Percentiles rank a stretch among this genome's conserved stretches.
phyloP scores from a whole-genome alignment of 2,329 filamentous ascomycete genomes.

The Neurospora sp. region DNA sequence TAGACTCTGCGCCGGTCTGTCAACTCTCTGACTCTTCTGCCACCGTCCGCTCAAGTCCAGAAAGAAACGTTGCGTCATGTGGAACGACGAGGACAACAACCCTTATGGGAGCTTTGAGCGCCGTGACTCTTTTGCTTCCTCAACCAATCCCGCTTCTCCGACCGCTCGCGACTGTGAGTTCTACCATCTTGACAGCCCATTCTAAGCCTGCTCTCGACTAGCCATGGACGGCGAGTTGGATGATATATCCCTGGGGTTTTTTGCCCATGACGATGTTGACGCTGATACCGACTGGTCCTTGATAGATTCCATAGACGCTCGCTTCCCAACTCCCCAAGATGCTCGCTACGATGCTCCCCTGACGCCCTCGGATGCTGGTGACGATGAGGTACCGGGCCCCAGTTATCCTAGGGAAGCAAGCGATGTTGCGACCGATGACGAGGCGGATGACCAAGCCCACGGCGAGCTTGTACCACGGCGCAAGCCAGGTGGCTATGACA shows the following conservation, averaged over 20 bases:
- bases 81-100: constrained; percentile 99
- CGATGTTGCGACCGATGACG: constrained; percentile 40
- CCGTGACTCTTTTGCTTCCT: constrained; percentile 68
- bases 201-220: constrained; percentile 4
- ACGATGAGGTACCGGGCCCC: constrained; percentile 49
- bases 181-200: not conserved
- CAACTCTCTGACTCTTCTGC: constrained; percentile 2
- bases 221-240: constrained; percentile 17
- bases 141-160: constrained; percentile 55
- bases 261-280: constrained; percentile 22
- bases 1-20: constrained; percentile 1
- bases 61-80: constrained; percentile 50
- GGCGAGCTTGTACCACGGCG: constrained; percentile 42
- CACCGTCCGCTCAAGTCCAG: constrained; percentile 17
- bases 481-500: constrained; percentile 85
- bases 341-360: constrained; percentile 56
- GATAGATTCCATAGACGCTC: constrained; percentile 24
- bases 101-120: constrained; percentile 90
- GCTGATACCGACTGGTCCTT: constrained; percentile 35
- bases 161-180: constrained; percentile 47
- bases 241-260: constrained; percentile 11
- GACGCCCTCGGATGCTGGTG: constrained; percentile 60
- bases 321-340: constrained; percentile 14
- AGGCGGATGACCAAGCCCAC: constrained; percentile 29
- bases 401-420: constrained; percentile 29